Percentiles rank a stretch among this genome's conserved stretches.
Evolutionary conservation across 129 eudicot genomes (phyloP).

Genomic region (Lonicera japonica): DNA sequence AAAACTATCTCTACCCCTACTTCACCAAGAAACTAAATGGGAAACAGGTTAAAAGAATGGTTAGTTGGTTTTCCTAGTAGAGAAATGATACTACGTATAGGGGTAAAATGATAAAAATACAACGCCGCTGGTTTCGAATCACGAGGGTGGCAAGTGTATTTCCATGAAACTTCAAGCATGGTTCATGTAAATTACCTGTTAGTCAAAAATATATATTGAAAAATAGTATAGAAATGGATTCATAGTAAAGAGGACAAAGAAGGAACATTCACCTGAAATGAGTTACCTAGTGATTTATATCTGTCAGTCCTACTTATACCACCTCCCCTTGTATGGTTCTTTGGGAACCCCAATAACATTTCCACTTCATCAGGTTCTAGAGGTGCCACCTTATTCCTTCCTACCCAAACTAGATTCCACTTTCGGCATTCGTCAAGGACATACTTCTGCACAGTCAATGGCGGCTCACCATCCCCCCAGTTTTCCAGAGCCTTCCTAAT

Average conservation of each 20-base stretch:
- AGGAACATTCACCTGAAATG: conserved; percentile 63
- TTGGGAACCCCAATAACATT: conserved; percentile 79
- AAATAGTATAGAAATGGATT: too few species aligned
- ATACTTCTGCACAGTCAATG: conserved; percentile 46
- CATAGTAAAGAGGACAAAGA: neutral
- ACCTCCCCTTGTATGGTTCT: conserved; percentile 89
- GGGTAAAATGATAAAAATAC: neutral
- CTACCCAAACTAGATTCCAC: conserved; percentile 96
- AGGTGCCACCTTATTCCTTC: conserved; percentile 86
- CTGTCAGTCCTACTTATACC: conserved; percentile 86
- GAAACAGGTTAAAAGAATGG: neutral
- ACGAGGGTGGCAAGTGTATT: neutral
- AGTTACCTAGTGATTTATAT: conserved; percentile 84
- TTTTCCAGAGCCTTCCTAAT: conserved; percentile 68
- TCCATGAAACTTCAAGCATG: neutral
- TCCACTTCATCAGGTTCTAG: conserved; percentile 89
- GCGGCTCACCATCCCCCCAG: conserved; percentile 55
- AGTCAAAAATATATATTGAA: neutral
- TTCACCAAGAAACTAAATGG: neutral
- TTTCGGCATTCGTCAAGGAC: conserved; percentile 69
- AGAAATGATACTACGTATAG: neutral
- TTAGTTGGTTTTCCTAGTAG: neutral
- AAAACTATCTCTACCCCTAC: neutral
- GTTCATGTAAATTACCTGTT: neutral
- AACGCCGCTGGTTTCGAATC: neutral